phyloP scores from a whole-genome alignment of 768 basidiomycete species.

The Lenzites betulinus region DNA sequence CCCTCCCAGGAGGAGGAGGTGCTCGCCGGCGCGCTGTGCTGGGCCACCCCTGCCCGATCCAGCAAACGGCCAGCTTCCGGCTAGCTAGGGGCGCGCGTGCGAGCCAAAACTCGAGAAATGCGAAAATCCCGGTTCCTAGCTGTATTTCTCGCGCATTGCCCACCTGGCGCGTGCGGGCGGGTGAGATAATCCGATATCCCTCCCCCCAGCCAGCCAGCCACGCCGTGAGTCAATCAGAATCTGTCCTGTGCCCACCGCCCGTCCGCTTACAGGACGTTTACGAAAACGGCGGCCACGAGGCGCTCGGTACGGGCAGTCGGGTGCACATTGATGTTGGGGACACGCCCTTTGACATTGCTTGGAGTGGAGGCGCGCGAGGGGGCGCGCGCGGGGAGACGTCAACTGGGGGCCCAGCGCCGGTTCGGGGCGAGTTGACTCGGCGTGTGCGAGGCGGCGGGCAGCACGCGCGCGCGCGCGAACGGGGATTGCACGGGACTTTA shows the following conservation, averaged over 20 bases:
- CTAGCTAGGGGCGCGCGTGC: background rate
- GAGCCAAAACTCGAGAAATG: conserved; percentile 6
- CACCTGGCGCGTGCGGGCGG: background rate
- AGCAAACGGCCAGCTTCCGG: background rate
- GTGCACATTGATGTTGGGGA: background rate
- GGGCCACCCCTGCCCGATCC: conserved; percentile 3
- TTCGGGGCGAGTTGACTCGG: conserved; percentile 23
- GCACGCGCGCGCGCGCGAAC: conserved; percentile 23
- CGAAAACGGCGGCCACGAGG: conserved; percentile 20
- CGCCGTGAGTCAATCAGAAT: conserved; percentile 19
- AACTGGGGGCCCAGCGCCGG: conserved; percentile 11
- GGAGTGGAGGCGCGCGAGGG: background rate
- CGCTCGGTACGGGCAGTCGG: conserved; percentile 19
- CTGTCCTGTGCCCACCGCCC: conserved; percentile 10
- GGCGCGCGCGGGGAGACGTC: background rate
- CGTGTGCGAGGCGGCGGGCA: conserved; percentile 22
- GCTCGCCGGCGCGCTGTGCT: background rate
- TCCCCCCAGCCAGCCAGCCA: no score
- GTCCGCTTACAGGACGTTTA: conserved; percentile 17
- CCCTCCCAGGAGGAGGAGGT: no score
- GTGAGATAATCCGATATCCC: conserved; percentile 17
- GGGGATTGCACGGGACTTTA: conserved; percentile 28
- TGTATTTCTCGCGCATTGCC: no score
- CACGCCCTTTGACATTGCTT: conserved; percentile 16
- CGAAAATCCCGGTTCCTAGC: conserved; percentile 4